Evolutionary conservation across 2,329 filamentous ascomycete species (phyloP).

Genomic region (Ceratocystis diversiconidia): DNA sequence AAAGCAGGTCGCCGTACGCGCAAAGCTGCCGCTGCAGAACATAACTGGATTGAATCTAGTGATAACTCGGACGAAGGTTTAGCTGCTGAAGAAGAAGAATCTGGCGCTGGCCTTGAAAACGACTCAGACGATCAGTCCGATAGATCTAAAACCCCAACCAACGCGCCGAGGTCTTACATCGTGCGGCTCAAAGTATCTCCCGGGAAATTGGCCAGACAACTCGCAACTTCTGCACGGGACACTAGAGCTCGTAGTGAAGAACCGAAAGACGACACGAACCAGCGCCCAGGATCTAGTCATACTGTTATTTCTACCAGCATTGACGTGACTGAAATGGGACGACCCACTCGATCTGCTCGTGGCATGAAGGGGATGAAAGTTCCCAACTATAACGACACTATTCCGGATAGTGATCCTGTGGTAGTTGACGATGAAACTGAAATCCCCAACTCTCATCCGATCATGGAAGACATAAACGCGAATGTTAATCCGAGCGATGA

Average conservation of each 20-base stretch:
- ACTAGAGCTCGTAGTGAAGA: constrained; percentile 43
- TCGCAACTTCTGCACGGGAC: constrained; percentile 29
- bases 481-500: constrained; percentile 21
- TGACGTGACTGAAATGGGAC: constrained; percentile 18
- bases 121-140: constrained; percentile 23
- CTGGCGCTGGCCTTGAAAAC: constrained; percentile 21
- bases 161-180: constrained; percentile 22
- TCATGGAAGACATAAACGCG: constrained; percentile 22
- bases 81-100: constrained; percentile 35
- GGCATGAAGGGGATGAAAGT: constrained; percentile 36
- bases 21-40: constrained; percentile 29
- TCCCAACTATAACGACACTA: constrained; percentile 12
- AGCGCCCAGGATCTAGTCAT: constrained; percentile 46
- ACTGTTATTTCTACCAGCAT: constrained; percentile 36
- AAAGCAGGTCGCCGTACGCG: constrained; percentile 36
- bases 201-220: constrained; percentile 22
- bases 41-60: constrained; percentile 16
- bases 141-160: constrained; percentile 20
- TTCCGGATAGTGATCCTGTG: constrained; percentile 17
- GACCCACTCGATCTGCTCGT: constrained; percentile 33
- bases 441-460: constrained; percentile 22
- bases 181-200: constrained; percentile 33
- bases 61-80: constrained; percentile 21
- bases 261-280: constrained; percentile 39
- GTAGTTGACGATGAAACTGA: constrained; percentile 19